Base-by-base conservation (phyloP, 2,329 filamentous ascomycete genomes). In the Coniochaeta ligniaria region DNA sequence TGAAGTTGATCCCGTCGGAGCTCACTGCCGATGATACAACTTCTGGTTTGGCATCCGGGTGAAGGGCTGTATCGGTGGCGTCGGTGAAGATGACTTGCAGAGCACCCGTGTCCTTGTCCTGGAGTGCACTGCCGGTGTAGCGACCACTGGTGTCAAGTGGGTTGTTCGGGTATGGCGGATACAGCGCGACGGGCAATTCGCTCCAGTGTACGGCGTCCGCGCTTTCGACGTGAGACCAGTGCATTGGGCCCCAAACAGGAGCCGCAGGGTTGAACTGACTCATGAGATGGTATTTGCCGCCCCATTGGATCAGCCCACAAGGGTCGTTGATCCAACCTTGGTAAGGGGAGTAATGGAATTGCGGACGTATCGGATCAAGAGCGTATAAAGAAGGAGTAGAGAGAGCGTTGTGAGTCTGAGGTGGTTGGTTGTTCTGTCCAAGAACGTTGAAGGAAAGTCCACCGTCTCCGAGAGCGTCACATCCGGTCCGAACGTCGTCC, bases 281-380 rank as follows among this genome's bases (percentile, higher is more conserved):
- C 63, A 70, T 69, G 57, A 68, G 66, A 55, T 70, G 68, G 59
- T 70, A 67, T 16, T 63, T 55, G n/a, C 66, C 66, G 17, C 65
- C 64, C 58, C 63, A 70, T 59, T 68, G 62, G 12, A 54, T 55
- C 11, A 70, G 62, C 4, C 68, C 68, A 17, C 65, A 60, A 4
- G 68, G 68, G 56, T 70, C 68, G 60, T 70, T 70, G 63, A 70
- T 70, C 68, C 67, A 70, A 28, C 68, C 68, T 43, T 68, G 66
- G 43, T 67, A 69, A 17, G 62, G 66, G 8, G 68, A 68, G 62
- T 69, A 70, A 61, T 70, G 68, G 47, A 63, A 70, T 50, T 69
- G 68, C 7, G 68, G 64, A 35, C 63, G 65, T 16, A 67, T 59
- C 9, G 69, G 65, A 57, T 72, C 70, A 6, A 56, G 31, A 28